Percentiles rank a stretch among this genome's conserved stretches.
Evolutionary conservation across 2,329 filamentous ascomycete genomes (phyloP).

Genomic region (Corynespora cassiicola): DNA sequence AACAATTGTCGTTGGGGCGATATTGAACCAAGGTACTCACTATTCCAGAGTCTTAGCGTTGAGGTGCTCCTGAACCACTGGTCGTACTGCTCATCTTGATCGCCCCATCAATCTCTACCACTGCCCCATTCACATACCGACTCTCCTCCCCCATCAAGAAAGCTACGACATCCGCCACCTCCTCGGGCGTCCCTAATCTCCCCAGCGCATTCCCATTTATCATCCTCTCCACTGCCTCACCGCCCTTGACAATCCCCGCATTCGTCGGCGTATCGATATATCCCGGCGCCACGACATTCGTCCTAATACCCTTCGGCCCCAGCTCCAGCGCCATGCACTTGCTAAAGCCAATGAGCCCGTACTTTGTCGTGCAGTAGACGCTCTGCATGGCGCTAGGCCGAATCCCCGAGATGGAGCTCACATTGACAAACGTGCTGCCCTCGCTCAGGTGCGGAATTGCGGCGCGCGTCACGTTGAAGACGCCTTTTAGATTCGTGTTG

Average conservation of each 20-base stretch:
- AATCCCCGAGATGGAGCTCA: slow-evolving; percentile 31
- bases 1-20: too few relatives aligned
- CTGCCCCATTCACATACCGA: slow-evolving; percentile 55
- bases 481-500: slow-evolving; percentile 53
- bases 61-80: too few relatives aligned
- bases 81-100: slow-evolving; percentile 38
- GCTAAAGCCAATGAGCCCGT: slow-evolving; percentile 41
- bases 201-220: slow-evolving; percentile 49
- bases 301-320: slow-evolving; percentile 35
- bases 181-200: slow-evolving; percentile 53
- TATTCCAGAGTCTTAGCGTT: too few relatives aligned
- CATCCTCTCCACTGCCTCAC: slow-evolving; percentile 51
- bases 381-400: slow-evolving; percentile 32
- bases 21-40: too few relatives aligned
- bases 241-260: slow-evolving; percentile 57
- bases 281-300: slow-evolving; percentile 44
- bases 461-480: slow-evolving; percentile 53
- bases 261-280: slow-evolving; percentile 58
- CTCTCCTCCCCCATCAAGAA: slow-evolving; percentile 56
- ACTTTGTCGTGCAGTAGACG: slow-evolving; percentile 44
- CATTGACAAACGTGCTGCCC: slow-evolving; percentile 35
- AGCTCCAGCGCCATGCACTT: slow-evolving; percentile 42
- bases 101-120: slow-evolving; percentile 57
- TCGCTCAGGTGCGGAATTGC: slow-evolving; percentile 44
- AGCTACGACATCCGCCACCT: slow-evolving; percentile 58